phyloP scores from a whole-genome alignment of 2,329 filamentous ascomycete genomes.

The Albophoma yamanashiensis region DNA sequence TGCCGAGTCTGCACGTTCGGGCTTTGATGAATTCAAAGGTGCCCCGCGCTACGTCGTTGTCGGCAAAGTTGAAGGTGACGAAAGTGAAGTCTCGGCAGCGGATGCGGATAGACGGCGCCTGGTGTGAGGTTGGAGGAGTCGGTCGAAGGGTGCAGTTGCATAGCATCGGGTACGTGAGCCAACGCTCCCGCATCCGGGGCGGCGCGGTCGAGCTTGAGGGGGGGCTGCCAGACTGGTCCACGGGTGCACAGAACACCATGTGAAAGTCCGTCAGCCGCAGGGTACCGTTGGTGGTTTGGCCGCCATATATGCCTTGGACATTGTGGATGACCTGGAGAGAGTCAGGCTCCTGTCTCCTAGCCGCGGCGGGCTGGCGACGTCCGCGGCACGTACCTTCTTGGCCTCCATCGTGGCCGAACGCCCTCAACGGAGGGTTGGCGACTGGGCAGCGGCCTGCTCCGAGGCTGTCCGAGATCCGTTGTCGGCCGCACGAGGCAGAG shows the following conservation, averaged over 20 bases:
- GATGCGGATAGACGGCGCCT: constrained; percentile 73
- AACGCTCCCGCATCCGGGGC: constrained; percentile 53
- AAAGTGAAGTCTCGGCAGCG: constrained; percentile 91
- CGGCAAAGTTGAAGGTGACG: constrained; percentile 77
- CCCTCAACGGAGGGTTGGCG: not conserved
- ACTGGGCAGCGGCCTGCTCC: not conserved
- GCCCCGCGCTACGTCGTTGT: constrained; percentile 65
- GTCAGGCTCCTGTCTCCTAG: constrained; percentile 1
- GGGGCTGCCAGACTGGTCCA: constrained; percentile 16
- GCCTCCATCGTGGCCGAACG: constrained; percentile 23
- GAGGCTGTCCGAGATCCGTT: not conserved
- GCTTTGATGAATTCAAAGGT: constrained; percentile 78
- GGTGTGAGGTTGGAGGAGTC: constrained; percentile 55
- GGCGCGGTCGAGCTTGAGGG: constrained; percentile 11
- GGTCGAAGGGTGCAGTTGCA: constrained; percentile 69
- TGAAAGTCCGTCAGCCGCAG: constrained; percentile 55
- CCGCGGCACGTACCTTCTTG: constrained; percentile 23
- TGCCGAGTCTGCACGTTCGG: constrained; percentile 71
- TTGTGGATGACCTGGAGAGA: constrained; percentile 37
- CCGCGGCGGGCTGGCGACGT: not conserved
- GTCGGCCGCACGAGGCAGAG: not conserved
- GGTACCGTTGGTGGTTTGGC: constrained; percentile 44
- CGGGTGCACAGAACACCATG: constrained; percentile 39
- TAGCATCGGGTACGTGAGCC: constrained; percentile 93
- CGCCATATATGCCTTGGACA: constrained; percentile 50